Base-by-base conservation (phyloP, 225 moss, liverwort and hornwort species). In the Physcomitrium patens region DNA sequence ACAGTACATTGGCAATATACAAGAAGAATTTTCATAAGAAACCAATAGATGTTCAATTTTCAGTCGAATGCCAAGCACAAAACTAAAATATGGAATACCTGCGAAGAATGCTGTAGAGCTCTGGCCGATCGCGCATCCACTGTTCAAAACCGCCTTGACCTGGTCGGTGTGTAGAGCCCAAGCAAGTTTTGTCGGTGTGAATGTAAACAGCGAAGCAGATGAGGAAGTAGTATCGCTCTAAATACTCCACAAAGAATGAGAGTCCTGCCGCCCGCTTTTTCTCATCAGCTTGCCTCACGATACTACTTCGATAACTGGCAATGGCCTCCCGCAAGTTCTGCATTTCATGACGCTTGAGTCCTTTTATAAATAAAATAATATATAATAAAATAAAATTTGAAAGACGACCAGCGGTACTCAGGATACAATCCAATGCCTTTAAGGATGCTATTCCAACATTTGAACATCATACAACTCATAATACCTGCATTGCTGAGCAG, bases 141-240 rank as follows among this genome's bases (percentile, higher is more conserved):
- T 95, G 93, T 84, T 95, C 93, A 73, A 99, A 99, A 77, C 90
- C 86, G 51, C 90, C 91, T 67, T 89, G 89, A 60, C 87, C 83
- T 73, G 90, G 87, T 69, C 73, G 83, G 82, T 80, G 83, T 63
- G 76, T 63, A 66, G 85, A 63, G 70, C 83, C 71, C 74, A 92
- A 78, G 22, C 93, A 93, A 67, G 91, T 86, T 73, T 95, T 93
- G 82, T 93, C 93, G 66, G 93, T 95, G 69, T 99, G 82, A 81
- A 99, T 95, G 78, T 95, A 99, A 68, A 99, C 99, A 63, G 99
- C 99, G 83, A 99, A 99, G 80, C 99, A 99, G 75, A 99, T 99
- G 66, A 99, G 95, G 69, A 99, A 99, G 71, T 99, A 99, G 55
- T 99, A 99, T 64, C 99, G 87, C 88, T 99, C 99, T 80, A 99